These are phyloP conservation scores for Fragaria vesca DNA, from an alignment of 306 rosid species.

Conservation along the genomic window DNA sequence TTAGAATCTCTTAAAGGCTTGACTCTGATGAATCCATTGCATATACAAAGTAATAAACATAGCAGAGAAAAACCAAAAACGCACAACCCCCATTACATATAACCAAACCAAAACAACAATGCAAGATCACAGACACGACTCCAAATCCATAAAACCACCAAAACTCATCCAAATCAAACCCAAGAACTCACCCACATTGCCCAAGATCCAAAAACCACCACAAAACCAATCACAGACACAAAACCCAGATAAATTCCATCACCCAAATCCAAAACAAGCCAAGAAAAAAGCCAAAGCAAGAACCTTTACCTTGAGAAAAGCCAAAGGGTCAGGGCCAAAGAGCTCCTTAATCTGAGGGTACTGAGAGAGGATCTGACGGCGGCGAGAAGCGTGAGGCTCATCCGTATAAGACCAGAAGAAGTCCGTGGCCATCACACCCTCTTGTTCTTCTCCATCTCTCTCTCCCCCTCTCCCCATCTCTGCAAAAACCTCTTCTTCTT, in stretches of 20 bases:
- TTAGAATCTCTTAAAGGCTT: neutral
- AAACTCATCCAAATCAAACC: neutral
- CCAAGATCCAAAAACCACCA: constrained; percentile 20
- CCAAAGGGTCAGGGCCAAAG: constrained; percentile 75
- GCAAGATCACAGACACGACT: neutral
- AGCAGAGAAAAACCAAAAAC: neutral
- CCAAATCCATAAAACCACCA: constrained; percentile 12
- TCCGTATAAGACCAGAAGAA: constrained; percentile 95
- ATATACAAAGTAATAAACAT: neutral
- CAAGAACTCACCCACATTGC: constrained; percentile 13
- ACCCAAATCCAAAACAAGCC: neutral
- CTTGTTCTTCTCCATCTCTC: constrained; percentile 25
- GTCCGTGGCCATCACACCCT: constrained; percentile 64
- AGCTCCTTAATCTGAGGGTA: constrained; percentile 86
- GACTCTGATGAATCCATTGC: neutral
- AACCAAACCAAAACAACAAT: constrained; percentile 1
- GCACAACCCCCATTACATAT: neutral
- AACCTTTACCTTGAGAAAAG: constrained; percentile 61
- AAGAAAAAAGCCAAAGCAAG: neutral
- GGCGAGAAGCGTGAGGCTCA: constrained; percentile 88
- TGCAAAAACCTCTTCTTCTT: neutral
- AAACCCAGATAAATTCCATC: constrained; percentile 8
- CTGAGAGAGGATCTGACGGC: constrained; percentile 87
- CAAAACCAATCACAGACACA: neutral
- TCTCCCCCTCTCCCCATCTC: neutral